Evolutionary conservation across 75 land plant genomes (phyloP), one percentile per base, ranked within the genome.

Genomic region (Pseudotsuga menziesii): DNA sequence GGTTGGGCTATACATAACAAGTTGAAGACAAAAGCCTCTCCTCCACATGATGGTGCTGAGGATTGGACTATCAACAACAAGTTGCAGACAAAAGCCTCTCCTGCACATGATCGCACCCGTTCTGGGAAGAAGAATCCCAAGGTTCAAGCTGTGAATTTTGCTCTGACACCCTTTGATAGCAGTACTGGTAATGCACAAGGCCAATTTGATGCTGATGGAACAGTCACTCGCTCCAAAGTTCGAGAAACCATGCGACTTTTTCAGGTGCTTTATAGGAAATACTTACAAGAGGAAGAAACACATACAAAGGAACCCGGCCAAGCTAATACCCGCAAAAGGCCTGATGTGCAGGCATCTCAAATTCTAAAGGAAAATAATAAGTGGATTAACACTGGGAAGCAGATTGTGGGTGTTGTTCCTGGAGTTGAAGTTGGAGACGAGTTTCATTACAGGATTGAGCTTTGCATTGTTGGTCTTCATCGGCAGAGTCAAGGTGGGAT

Each of bases 361-460:
- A 32, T 72, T 17, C 58, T 87, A n/a, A 85, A 77, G 67, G 77
- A 81, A 27, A 78, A 73, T 13, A 62, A 60, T 57, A 62, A 73
- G 60, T 67, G 74, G 61, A 20, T 79, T 23, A 82, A 80, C 57
- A 62, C 44, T 32, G 67, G 22, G 4, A 72, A 69, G 9, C 58
- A 61, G 72, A 70, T 78, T 55, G 25, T 78, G 32, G 89, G 89
- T n/a, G 44, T 16, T 29, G 84, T 88, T 19, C 89, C 89, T 5
- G 89, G 89, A 26, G 78, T 85, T 41, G 79, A 85, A 77, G 77
- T 88, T 61, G 89, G 89, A 12, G 89, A 88, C 80, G 75, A 75
- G 16, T 88, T 88, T 72, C 74, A 73, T 22, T 82, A 74, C 36
- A 72, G 89, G 72, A 80, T 80, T 6, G 89, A 85, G 80, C 84